Percentiles rank a stretch among this genome's conserved stretches.
These are phyloP conservation scores for Larix sibirica DNA, from an alignment of 83 land plant species.

Conservation along the genomic window DNA sequence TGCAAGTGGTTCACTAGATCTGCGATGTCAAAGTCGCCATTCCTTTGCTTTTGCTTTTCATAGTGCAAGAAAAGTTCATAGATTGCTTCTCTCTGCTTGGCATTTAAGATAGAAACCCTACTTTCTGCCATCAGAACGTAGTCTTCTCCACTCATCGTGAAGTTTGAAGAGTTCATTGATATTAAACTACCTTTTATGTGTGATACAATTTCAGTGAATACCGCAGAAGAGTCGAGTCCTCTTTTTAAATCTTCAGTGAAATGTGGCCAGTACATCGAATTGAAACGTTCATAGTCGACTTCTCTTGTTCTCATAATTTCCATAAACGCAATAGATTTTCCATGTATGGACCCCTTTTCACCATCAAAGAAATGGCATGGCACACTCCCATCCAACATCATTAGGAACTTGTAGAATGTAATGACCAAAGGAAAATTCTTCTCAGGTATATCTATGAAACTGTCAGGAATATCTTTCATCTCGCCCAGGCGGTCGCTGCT, in stretches of 20 bases:
- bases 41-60: slow-evolving; percentile 46
- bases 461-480: slow-evolving; percentile 35
- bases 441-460: slow-evolving; percentile 26
- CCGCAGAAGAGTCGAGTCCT: slow-evolving; percentile 55
- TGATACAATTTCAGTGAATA: slow-evolving; percentile 66
- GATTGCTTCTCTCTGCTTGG: slow-evolving; percentile 45
- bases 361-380: slow-evolving; percentile 36
- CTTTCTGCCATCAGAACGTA: slow-evolving; percentile 40
- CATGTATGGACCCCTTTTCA: not conserved
- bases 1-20: slow-evolving; percentile 61
- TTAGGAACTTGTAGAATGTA: slow-evolving; percentile 62
- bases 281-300: slow-evolving; percentile 53
- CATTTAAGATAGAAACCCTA: slow-evolving; percentile 30
- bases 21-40: slow-evolving; percentile 54
- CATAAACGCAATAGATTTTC: slow-evolving; percentile 27
- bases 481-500: slow-evolving; percentile 16
- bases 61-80: slow-evolving; percentile 63
- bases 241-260: slow-evolving; percentile 42
- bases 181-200: slow-evolving; percentile 60
- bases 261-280: slow-evolving; percentile 61
- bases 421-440: slow-evolving; percentile 55
- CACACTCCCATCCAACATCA: slow-evolving; percentile 72
- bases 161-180: slow-evolving; percentile 23
- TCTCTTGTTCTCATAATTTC: slow-evolving; percentile 40
- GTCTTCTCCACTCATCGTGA: slow-evolving; percentile 30